Evolutionary conservation across 1,139 yeast species (phyloP).

Genomic region (Zhuliangozyma blackwelliae): DNA sequence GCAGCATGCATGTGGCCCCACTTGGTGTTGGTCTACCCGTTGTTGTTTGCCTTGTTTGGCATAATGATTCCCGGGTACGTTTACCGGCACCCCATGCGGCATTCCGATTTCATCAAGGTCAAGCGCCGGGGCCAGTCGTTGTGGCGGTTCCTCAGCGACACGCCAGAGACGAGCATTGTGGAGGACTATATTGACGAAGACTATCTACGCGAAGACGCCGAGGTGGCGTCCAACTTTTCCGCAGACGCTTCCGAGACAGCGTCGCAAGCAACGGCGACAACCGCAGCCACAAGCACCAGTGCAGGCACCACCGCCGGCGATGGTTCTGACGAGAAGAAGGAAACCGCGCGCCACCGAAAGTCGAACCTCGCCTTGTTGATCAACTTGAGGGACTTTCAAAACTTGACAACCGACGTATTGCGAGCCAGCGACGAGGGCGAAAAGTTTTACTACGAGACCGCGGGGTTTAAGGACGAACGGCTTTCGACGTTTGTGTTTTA

Average conservation of each 20-base stretch:
- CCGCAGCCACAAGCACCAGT: constrained; percentile 5
- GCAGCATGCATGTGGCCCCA: constrained; percentile 68
- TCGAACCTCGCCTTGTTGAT: constrained; percentile 43
- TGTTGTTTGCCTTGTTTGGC: constrained; percentile 51
- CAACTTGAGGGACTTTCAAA: constrained; percentile 61
- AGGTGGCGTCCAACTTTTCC: constrained; percentile 8
- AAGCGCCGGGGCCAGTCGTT: constrained; percentile 55
- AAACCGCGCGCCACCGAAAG: constrained; percentile 22
- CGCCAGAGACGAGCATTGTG: constrained; percentile 36
- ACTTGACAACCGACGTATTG: constrained; percentile 55
- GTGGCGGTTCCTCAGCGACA: constrained; percentile 45
- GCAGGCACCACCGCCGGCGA: constrained; percentile 1
- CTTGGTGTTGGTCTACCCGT: constrained; percentile 60
- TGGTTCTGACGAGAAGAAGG: constrained; percentile 13
- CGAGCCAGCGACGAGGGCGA: constrained; percentile 51
- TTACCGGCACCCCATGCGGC: constrained; percentile 61
- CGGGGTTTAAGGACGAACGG: constrained; percentile 70
- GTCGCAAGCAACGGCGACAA: constrained; percentile 1
- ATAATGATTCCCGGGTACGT: constrained; percentile 70
- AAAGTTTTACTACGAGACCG: constrained; percentile 54
- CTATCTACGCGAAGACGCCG: constrained; percentile 8
- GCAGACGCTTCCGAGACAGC: constrained; percentile 7
- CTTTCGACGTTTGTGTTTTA: constrained; percentile 55
- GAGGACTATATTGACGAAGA: constrained; percentile 32
- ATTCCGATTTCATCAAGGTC: constrained; percentile 39